Conservation (phyloP, 441 rosid species). For the Corymbia calophylla region DNA sequence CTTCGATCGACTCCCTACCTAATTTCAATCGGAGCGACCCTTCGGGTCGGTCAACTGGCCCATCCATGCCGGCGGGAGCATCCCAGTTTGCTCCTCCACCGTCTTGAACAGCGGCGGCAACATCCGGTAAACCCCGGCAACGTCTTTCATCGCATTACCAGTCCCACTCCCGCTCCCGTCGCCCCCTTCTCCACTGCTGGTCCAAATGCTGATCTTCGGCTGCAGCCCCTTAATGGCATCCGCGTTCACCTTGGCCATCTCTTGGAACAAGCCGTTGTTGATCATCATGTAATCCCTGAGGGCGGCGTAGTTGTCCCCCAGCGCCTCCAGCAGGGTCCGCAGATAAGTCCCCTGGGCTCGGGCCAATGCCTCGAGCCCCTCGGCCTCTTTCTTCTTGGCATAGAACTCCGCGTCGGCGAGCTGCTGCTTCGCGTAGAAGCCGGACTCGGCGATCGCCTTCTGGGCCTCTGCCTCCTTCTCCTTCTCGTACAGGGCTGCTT, state of each 20-base stretch:
- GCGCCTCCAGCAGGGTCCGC: slow-evolving; percentile 35
- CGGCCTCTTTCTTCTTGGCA: slow-evolving; percentile 54
- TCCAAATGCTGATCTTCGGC: slow-evolving; percentile 70
- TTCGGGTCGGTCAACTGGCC: slow-evolving; percentile 18
- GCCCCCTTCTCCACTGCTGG: slow-evolving; percentile 16
- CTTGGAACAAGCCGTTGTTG: slow-evolving; percentile 35
- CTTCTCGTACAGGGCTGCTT: slow-evolving; percentile 43
- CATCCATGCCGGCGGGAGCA: slow-evolving; percentile 57
- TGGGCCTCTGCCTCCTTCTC: slow-evolving; percentile 55
- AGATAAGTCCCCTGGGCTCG: slow-evolving; percentile 55
- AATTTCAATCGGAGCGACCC: not conserved
- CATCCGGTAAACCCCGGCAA: slow-evolving; percentile 51
- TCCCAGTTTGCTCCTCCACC: slow-evolving; percentile 62
- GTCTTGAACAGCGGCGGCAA: slow-evolving; percentile 61
- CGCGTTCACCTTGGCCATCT: slow-evolving; percentile 49
- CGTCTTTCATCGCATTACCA: slow-evolving; percentile 32
- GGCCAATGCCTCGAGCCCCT: slow-evolving; percentile 42
- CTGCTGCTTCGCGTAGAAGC: slow-evolving; percentile 32
- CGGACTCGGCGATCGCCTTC: slow-evolving; percentile 45
- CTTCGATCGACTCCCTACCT: not conserved
- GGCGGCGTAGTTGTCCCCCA: slow-evolving; percentile 44
- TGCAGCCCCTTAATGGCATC: slow-evolving; percentile 47
- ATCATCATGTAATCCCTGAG: slow-evolving; percentile 56
- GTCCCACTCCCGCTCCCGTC: not conserved
- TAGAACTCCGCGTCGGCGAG: slow-evolving; percentile 32